phyloP scores from a whole-genome alignment of 2,329 filamentous ascomycete genomes.

The Parafenestella ontariensis region DNA sequence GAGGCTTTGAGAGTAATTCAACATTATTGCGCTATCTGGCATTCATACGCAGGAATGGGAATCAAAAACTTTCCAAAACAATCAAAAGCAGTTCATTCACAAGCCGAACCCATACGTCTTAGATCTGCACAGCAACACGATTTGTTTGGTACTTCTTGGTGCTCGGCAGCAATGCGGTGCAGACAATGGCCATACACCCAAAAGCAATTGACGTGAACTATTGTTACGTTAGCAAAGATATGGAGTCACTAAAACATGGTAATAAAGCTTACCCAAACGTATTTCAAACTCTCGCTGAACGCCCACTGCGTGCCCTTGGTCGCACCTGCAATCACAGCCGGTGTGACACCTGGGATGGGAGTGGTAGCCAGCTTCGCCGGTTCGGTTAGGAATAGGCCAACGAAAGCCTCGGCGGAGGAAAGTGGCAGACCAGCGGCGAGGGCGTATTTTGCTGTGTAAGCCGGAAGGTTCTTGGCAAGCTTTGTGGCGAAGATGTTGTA shows the following conservation, averaged over 20 bases:
- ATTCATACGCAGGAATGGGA: neutral
- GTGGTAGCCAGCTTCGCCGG: conserved; percentile 24
- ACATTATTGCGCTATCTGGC: neutral
- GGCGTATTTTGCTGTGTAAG: conserved; percentile 35
- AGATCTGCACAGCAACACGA: conserved; percentile 40
- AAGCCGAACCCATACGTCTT: neutral
- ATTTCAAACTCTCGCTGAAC: conserved; percentile 40
- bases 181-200: conserved; percentile 37
- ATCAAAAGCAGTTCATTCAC: too few relatives aligned
- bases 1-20: neutral
- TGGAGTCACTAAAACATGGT: too few relatives aligned
- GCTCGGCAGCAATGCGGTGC: conserved; percentile 38
- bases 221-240: neutral
- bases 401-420: conserved; percentile 44
- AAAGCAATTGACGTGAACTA: conserved; percentile 39
- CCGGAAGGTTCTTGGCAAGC: conserved; percentile 31
- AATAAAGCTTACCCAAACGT: conserved; percentile 30
- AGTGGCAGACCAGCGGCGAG: conserved; percentile 50
- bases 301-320: conserved; percentile 39
- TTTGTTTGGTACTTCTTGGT: conserved; percentile 45
- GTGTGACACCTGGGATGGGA: conserved; percentile 35
- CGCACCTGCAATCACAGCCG: conserved; percentile 32
- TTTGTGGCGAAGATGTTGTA: conserved; percentile 46
- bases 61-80: neutral
- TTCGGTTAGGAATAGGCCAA: conserved; percentile 39